Evolutionary conservation across 805 yeast species (phyloP).

Genomic region (Henningerozyma blattae): DNA sequence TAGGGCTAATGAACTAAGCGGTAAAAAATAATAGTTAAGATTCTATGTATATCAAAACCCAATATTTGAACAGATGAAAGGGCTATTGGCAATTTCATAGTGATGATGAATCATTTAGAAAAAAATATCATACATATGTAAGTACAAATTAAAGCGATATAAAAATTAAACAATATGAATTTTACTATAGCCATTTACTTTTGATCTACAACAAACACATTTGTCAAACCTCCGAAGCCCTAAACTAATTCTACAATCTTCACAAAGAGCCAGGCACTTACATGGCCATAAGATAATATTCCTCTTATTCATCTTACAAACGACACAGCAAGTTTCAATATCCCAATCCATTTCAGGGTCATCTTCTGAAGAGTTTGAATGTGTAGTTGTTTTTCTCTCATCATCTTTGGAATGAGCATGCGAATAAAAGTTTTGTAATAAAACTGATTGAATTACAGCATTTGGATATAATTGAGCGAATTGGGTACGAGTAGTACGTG

Average conservation of each 20-base stretch:
- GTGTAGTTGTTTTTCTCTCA: neutral
- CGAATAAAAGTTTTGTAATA: no score
- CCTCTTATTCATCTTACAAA: constrained; percentile 65
- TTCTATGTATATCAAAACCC: no score
- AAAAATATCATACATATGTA: neutral
- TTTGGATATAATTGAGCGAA: constrained; percentile 22
- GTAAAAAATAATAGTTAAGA: no score
- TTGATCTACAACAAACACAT: constrained; percentile 76
- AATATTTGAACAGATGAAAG: neutral
- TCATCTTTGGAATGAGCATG: constrained; percentile 11
- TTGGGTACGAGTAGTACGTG: constrained; percentile 23
- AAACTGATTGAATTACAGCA: constrained; percentile 20
- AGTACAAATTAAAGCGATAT: neutral
- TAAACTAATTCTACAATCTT: constrained; percentile 62
- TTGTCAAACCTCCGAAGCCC: constrained; percentile 61
- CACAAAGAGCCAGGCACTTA: constrained; percentile 79
- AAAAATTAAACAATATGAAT: constrained; percentile 17
- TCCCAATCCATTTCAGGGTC: constrained; percentile 24
- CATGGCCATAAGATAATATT: constrained; percentile 90
- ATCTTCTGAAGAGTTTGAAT: neutral
- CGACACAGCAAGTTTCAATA: constrained; percentile 59
- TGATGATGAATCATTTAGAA: neutral
- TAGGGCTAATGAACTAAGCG: no score
- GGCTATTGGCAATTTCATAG: neutral
- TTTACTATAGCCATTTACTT: constrained; percentile 46